A percentile compares a stretch with the other conserved stretches of the same genome.
Evolutionary conservation across 2,329 filamentous ascomycete species (phyloP).

Genomic region (Aspergillus sergii): DNA sequence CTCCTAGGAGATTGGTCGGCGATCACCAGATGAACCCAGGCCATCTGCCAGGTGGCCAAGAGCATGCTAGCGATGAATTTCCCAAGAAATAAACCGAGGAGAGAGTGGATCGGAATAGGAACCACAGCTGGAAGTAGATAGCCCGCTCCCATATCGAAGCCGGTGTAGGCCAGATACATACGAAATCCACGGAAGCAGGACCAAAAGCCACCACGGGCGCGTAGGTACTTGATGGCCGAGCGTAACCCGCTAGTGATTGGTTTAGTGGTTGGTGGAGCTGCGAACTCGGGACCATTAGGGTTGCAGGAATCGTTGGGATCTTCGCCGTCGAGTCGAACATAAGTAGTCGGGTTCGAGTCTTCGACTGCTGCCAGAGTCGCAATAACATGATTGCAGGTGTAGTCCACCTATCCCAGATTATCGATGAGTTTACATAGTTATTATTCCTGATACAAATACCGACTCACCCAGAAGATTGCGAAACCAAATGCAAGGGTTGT

Average conservation of each 20-base stretch:
- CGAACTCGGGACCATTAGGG: background rate
- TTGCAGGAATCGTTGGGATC: slow-evolving; percentile 15
- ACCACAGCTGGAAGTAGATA: background rate
- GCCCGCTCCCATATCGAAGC: slow-evolving; percentile 43
- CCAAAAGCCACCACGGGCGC: slow-evolving; percentile 63
- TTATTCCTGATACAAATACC: background rate
- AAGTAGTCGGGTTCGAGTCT: slow-evolving; percentile 56
- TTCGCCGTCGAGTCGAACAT: slow-evolving; percentile 52
- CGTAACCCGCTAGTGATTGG: slow-evolving; percentile 65
- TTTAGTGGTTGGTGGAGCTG: slow-evolving; percentile 37
- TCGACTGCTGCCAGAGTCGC: slow-evolving; percentile 67
- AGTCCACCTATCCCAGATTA: slow-evolving; percentile 44
- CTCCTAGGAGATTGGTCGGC: slow-evolving; percentile 64
- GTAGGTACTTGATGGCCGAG: slow-evolving; percentile 62
- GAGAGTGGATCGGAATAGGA: background rate
- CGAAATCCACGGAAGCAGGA: slow-evolving; percentile 71
- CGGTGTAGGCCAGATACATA: slow-evolving; percentile 51
- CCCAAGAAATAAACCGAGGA: slow-evolving; percentile 40
- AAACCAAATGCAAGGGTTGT: background rate
- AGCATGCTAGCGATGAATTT: slow-evolving; percentile 56
- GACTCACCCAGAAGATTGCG: background rate
- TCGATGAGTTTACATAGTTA: background rate
- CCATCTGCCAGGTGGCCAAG: slow-evolving; percentile 69
- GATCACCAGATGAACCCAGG: slow-evolving; percentile 87
- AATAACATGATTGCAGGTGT: slow-evolving; percentile 63